phyloP scores from a whole-genome alignment of 1,284 basidiomycete genomes.

The Ganoderma boninense region DNA sequence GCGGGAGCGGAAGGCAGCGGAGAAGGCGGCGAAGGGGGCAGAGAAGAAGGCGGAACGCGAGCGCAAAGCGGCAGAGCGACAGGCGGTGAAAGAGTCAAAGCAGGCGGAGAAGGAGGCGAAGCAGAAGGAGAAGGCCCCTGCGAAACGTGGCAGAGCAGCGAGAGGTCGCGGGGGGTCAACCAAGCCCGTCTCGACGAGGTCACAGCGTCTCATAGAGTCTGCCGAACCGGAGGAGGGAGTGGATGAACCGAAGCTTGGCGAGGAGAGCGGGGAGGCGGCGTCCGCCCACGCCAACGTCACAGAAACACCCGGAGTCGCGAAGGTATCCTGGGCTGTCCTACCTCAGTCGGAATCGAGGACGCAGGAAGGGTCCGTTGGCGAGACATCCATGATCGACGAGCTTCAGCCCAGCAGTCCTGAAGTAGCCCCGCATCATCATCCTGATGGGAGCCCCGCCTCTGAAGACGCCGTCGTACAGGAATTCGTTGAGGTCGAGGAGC shows the following conservation, averaged over 20 bases:
- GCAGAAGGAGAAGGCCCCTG: slow-evolving; percentile 29
- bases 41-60: slow-evolving; percentile 40
- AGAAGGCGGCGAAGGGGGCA: slow-evolving; percentile 36
- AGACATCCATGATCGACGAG: slow-evolving; percentile 46
- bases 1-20: slow-evolving; percentile 29
- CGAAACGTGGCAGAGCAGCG: slow-evolving; percentile 19
- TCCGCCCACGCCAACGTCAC: not conserved
- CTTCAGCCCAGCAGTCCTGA: slow-evolving; percentile 46
- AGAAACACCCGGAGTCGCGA: slow-evolving; percentile 19
- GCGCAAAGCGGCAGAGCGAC: slow-evolving; percentile 29
- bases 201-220: slow-evolving; percentile 8
- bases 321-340: slow-evolving; percentile 37
- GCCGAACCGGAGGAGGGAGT: slow-evolving; percentile 14
- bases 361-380: slow-evolving; percentile 28
- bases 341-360: slow-evolving; percentile 21
- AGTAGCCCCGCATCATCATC: slow-evolving; percentile 3
- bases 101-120: slow-evolving; percentile 31
- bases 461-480: slow-evolving; percentile 7
- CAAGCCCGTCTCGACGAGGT: slow-evolving; percentile 23
- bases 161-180: slow-evolving; percentile 15
- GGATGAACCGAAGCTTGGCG: not conserved
- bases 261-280: not conserved
- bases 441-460: slow-evolving; percentile 1
- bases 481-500: not conserved
- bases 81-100: slow-evolving; percentile 33